Conservation (phyloP, 306 rosid genomes). For the Prunus mira region DNA sequence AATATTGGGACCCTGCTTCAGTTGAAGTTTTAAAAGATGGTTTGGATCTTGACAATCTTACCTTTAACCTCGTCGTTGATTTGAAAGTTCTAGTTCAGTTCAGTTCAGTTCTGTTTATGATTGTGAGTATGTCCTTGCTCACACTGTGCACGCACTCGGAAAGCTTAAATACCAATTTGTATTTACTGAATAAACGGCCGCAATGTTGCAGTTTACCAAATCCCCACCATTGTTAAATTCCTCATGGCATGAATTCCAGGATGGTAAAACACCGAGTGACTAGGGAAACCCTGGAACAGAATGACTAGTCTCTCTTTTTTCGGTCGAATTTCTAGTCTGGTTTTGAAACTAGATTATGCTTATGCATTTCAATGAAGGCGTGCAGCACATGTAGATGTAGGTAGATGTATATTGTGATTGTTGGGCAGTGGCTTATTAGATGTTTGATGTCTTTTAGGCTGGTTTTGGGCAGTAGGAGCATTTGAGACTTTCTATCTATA, state of each 20-base stretch:
- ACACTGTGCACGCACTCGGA: not conserved
- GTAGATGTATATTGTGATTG: no score
- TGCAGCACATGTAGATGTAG: no score
- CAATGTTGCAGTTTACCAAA: not conserved
- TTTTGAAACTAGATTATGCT: not conserved
- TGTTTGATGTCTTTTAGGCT: not conserved
- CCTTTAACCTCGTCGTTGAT: not conserved
- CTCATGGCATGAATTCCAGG: not conserved
- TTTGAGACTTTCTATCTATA: no score
- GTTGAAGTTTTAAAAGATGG: constrained; percentile 46
- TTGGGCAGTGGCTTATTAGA: not conserved
- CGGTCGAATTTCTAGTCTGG: not conserved
- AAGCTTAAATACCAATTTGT: constrained; percentile 8
- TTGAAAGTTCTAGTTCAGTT: constrained; percentile 3
- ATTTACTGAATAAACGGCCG: constrained; percentile 9
- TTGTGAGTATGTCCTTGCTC: not conserved
- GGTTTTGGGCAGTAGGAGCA: not conserved
- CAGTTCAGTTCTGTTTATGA: not conserved
- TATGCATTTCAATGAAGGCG: not conserved
- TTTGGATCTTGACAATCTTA: constrained; percentile 35
- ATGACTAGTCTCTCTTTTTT: no score
- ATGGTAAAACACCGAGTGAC: not conserved
- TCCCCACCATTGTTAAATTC: not conserved
- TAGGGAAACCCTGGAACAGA: not conserved
- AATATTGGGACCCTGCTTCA: constrained; percentile 46